Evolutionary conservation across 345 rosid genomes (phyloP).

Genomic region (Isatis tinctoria): DNA sequence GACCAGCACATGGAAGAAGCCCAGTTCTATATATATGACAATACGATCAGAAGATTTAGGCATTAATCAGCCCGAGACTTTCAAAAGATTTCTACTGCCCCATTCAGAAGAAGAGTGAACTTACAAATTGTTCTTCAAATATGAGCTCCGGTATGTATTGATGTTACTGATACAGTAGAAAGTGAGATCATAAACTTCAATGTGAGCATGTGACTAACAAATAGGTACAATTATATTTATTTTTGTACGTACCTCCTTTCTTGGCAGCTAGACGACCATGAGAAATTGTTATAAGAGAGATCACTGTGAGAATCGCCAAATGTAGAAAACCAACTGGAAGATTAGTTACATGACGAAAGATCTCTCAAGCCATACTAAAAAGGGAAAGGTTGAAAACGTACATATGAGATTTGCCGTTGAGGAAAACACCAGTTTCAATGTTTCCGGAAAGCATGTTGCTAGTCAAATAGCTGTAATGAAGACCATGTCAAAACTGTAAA

Average conservation of each 20-base stretch:
- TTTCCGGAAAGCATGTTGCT: no score
- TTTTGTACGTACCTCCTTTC: background rate
- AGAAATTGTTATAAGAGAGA: conserved; percentile 22
- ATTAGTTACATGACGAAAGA: background rate
- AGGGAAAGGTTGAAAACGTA: background rate
- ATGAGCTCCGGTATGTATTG: conserved; percentile 20
- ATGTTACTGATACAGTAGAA: conserved; percentile 8
- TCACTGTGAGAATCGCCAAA: conserved; percentile 7
- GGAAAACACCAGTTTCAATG: no score
- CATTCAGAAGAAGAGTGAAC: background rate
- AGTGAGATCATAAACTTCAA: background rate
- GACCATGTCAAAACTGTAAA: no score
- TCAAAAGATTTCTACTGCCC: no score
- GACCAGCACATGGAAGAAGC: background rate
- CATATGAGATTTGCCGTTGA: background rate
- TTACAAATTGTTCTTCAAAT: conserved; percentile 1
- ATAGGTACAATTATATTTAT: background rate
- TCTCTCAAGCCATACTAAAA: background rate
- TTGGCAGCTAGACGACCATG: background rate
- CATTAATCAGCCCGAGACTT: background rate
- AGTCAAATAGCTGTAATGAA: no score
- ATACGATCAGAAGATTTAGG: background rate
- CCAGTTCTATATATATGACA: background rate
- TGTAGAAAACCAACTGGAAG: background rate
- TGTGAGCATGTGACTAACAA: background rate